Evolutionary conservation across 345 rosid species (phyloP).

Genomic region (Brassica incana): DNA sequence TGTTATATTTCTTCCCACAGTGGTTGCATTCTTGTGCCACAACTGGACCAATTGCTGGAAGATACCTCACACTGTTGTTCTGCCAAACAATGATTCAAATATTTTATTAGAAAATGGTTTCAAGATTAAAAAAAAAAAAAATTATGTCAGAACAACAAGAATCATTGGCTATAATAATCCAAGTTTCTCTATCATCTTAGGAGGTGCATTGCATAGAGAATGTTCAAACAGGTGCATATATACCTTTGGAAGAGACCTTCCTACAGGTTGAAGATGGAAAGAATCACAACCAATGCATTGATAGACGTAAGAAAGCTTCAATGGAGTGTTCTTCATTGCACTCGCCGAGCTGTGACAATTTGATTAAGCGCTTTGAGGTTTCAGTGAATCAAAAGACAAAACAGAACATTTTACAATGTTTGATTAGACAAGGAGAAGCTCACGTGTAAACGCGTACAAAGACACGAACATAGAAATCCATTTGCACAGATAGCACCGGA

Average conservation of each 20-base stretch:
- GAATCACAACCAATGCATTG: constrained; percentile 99
- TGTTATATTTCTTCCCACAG: constrained; percentile 89
- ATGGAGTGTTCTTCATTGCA: constrained; percentile 97
- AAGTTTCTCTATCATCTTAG: background rate
- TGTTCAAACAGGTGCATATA: background rate
- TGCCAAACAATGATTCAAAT: constrained; percentile 25
- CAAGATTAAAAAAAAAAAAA: background rate
- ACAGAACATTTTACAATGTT: background rate
- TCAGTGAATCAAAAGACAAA: constrained; percentile 20
- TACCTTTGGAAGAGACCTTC: constrained; percentile 86
- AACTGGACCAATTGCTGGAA: constrained; percentile 89
- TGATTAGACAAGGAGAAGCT: constrained; percentile 37
- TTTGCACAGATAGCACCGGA: constrained; percentile 89
- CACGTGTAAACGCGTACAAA: constrained; percentile 94
- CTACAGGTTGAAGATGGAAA: constrained; percentile 89
- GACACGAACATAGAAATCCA: constrained; percentile 92
- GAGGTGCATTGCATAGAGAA: constrained; percentile 12
- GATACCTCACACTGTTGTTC: constrained; percentile 82
- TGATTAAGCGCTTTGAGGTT: constrained; percentile 26
- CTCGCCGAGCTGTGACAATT: constrained; percentile 77
- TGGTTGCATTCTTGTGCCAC: constrained; percentile 79
- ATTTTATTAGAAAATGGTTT: background rate
- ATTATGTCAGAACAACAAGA: background rate
- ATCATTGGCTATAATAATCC: constrained; percentile 7
- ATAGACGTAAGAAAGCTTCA: constrained; percentile 91